A percentile compares a stretch with the other conserved stretches of the same genome.
phyloP scores from a whole-genome alignment of 176 grass and related monocot genomes.

The Rhynchospora breviuscula region DNA sequence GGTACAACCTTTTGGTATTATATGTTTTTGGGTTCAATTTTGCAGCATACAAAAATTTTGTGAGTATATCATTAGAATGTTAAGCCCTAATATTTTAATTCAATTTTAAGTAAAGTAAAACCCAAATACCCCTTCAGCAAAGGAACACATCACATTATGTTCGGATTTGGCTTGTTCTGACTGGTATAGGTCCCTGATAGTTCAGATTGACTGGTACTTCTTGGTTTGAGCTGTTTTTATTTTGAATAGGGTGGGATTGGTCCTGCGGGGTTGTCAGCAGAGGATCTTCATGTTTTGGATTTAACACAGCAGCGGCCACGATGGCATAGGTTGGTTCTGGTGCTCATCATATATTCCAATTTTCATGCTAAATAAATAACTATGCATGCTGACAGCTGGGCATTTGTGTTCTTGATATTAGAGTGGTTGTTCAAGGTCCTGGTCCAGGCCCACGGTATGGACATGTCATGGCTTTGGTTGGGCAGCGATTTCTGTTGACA shows the following conservation, averaged over 20 bases:
- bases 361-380: constrained; percentile 12
- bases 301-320: constrained; percentile 93
- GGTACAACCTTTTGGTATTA: constrained; percentile 35
- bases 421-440: constrained; percentile 98
- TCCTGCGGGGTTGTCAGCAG: constrained; percentile 97
- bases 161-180: neutral
- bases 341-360: neutral
- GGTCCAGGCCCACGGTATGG: constrained; percentile 97
- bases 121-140: neutral
- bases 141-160: neutral
- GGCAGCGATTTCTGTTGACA: constrained; percentile 95
- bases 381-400: constrained; percentile 31
- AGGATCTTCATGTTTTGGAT: constrained; percentile 99
- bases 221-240: neutral
- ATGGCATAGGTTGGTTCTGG: constrained; percentile 87
- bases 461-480: constrained; percentile 99
- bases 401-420: constrained; percentile 30
- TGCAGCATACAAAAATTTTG: neutral
- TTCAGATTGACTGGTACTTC: neutral
- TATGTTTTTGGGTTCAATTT: neutral
- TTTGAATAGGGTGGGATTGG: constrained; percentile 90
- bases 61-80: neutral
- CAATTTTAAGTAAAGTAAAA: neutral
- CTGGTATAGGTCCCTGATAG: neutral
- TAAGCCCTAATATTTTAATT: neutral